Conservation (phyloP, 345 rosid genomes). For the Citrus cavaleriei region DNA sequence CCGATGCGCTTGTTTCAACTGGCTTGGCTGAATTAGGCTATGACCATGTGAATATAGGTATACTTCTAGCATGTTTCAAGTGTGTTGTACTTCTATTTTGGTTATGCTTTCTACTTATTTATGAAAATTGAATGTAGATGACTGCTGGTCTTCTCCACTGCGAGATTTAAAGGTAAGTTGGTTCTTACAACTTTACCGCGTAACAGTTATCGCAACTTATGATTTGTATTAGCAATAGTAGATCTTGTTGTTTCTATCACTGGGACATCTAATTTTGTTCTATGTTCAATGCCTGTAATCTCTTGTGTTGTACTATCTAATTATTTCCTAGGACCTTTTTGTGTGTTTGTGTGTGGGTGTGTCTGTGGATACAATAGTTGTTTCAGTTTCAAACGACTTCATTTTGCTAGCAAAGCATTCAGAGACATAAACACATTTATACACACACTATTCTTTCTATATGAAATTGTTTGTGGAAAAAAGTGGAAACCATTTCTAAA, state of each 20-base stretch:
- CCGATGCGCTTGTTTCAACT: constrained; percentile 83
- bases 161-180: constrained; percentile 61
- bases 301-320: too few species aligned
- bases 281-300: too few species aligned
- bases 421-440: neutral
- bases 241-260: neutral
- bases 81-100: constrained; percentile 2
- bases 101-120: constrained; percentile 20
- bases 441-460: neutral
- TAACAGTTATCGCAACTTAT: neutral
- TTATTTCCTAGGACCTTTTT: too few species aligned
- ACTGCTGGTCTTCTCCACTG: constrained; percentile 74
- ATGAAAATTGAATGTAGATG: constrained; percentile 56
- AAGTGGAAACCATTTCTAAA: neutral
- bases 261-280: too few species aligned
- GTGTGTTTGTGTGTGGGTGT: too few species aligned
- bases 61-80: constrained; percentile 2
- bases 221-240: neutral
- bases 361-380: neutral
- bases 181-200: neutral
- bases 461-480: constrained; percentile 6
- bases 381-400: neutral
- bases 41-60: constrained; percentile 82
- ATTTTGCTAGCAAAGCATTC: neutral
- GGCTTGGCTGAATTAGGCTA: constrained; percentile 95